phyloP scores from a whole-genome alignment of 2,329 filamentous ascomycete species.

The Aspergillus sp. region DNA sequence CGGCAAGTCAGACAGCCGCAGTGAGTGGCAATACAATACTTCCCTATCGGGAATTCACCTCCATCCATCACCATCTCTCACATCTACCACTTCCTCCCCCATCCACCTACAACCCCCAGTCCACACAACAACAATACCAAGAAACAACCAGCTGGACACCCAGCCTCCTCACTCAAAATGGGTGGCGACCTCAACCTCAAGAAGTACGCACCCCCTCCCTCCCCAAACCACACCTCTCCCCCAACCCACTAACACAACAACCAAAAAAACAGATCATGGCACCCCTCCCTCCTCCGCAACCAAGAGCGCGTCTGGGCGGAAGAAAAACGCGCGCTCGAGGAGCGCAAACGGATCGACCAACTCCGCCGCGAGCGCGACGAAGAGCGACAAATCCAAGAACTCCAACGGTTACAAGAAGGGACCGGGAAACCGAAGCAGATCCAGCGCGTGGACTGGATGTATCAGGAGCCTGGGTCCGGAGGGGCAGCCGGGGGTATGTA shows the following conservation, averaged over 20 bases:
- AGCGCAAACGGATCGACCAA: conserved; percentile 91
- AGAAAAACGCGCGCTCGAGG: conserved; percentile 87
- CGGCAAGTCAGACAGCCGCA: conserved; percentile 8
- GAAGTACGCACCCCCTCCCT: conserved; percentile 54
- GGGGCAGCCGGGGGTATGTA: conserved; percentile 65
- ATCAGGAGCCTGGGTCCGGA: conserved; percentile 73
- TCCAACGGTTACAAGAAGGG: conserved; percentile 85
- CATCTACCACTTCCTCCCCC: background rate
- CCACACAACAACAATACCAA: background rate
- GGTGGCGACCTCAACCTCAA: conserved; percentile 95
- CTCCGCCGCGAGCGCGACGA: conserved; percentile 91
- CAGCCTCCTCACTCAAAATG: conserved; percentile 58
- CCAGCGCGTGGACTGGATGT: conserved; percentile 97
- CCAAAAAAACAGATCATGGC: conserved; percentile 67
- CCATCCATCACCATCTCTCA: background rate
- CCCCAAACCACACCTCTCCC: no score
- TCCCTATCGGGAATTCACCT: conserved; percentile 11
- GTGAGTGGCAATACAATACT: conserved; percentile 3
- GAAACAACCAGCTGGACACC: background rate
- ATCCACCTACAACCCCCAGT: background rate
- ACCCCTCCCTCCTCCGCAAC: conserved; percentile 87
- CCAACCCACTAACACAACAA: background rate
- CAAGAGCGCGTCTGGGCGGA: conserved; percentile 88
- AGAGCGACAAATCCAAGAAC: conserved; percentile 87
- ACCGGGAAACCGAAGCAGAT: conserved; percentile 78